A percentile compares a stretch with the other conserved stretches of the same genome.
These are phyloP conservation scores for Pleomassaria siparia DNA, from an alignment of 2,329 filamentous ascomycete genomes.

Conservation along the genomic window DNA sequence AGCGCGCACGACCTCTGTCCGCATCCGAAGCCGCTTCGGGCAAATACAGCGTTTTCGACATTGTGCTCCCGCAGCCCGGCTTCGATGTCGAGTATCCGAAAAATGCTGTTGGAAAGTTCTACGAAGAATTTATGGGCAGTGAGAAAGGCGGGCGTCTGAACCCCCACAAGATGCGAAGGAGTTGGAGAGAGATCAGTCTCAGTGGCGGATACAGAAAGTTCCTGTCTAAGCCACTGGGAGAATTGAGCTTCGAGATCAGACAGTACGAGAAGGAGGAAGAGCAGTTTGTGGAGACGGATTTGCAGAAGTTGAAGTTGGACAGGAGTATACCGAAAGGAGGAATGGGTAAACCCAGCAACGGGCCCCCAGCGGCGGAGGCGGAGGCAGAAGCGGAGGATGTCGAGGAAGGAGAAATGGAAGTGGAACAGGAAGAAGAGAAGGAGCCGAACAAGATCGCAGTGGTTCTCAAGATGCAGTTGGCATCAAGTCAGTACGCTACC, in stretches of 20 bases:
- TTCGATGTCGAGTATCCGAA: constrained; percentile 84
- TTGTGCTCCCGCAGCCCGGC: constrained; percentile 90
- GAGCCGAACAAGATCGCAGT: constrained; percentile 58
- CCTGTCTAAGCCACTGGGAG: constrained; percentile 67
- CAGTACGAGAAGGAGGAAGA: constrained; percentile 70
- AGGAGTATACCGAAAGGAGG: constrained; percentile 9
- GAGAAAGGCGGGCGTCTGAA: constrained; percentile 76
- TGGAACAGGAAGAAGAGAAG: constrained; percentile 17
- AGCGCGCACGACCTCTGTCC: constrained; percentile 72
- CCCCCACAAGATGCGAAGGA: constrained; percentile 82
- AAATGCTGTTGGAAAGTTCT: constrained; percentile 83
- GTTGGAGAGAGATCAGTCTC: constrained; percentile 83
- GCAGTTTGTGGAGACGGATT: constrained; percentile 86
- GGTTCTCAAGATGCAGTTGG: constrained; percentile 73
- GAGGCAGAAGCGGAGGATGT: constrained; percentile 18
- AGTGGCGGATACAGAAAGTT: constrained; percentile 87
- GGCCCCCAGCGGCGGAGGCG: constrained; percentile 8
- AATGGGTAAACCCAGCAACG: constrained; percentile 13
- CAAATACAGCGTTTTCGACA: constrained; percentile 77
- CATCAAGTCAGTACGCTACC: constrained; percentile 80
- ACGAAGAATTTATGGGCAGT: constrained; percentile 81
- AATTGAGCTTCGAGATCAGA: constrained; percentile 68
- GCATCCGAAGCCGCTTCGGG: constrained; percentile 77
- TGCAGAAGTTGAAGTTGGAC: constrained; percentile 59
- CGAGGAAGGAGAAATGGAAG: constrained; percentile 53